A percentile compares a stretch with the other conserved stretches of the same genome.
Conservation (phyloP, 2,329 filamentous ascomycete genomes). For the Cercospora zeae-maydis region DNA sequence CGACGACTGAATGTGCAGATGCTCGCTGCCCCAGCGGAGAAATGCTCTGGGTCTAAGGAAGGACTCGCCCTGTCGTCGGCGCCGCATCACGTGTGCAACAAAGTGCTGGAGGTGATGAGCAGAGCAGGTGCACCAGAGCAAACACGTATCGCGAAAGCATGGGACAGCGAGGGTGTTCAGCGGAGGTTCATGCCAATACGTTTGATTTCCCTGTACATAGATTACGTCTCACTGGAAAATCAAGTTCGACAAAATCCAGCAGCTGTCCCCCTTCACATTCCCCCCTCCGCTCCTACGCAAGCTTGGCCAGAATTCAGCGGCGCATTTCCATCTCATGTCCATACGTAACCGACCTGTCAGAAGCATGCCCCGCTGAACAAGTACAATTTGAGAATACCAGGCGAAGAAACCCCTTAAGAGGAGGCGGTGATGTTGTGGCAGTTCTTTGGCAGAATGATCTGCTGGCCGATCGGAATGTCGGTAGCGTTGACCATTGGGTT, state of each 20-base stretch:
- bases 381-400: background rate
- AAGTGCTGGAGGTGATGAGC: too few relatives aligned
- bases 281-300: background rate
- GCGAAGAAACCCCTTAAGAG: background rate
- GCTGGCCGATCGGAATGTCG: conserved; percentile 18
- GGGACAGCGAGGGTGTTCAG: background rate
- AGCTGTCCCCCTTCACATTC: background rate
- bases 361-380: background rate
- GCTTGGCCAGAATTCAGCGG: background rate
- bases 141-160: too few relatives aligned
- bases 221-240: background rate
- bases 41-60: too few relatives aligned
- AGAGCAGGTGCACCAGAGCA: too few relatives aligned
- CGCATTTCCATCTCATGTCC: background rate
- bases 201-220: background rate
- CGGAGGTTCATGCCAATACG: background rate
- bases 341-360: background rate
- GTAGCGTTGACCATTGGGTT: conserved; percentile 25
- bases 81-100: too few relatives aligned
- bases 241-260: background rate
- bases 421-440: conserved; percentile 5
- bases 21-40: too few relatives aligned
- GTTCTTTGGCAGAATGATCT: conserved; percentile 16
- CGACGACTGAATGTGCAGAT: too few relatives aligned
- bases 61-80: too few relatives aligned